Evolutionary conservation across 768 basidiomycete species (phyloP), one percentile per base, ranked within the genome.

Genomic region (Pisolithus albus): DNA sequence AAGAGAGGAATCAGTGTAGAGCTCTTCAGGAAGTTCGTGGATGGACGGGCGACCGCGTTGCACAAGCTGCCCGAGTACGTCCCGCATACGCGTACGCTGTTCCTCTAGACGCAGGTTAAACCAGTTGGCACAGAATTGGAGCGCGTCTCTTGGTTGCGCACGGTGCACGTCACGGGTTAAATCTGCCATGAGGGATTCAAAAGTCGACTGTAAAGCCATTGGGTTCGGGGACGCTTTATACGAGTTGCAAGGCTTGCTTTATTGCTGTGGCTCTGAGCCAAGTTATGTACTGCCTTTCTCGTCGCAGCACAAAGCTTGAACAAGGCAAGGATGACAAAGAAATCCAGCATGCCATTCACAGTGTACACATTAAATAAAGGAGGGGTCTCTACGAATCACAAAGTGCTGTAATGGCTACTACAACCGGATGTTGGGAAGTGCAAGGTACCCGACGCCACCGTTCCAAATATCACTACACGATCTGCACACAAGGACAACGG

Each of bases 111-210:
- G 81, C 55, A 79, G 77, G 65, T 93, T 88, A 70, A 98, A 97
- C 93, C 93, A 98, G 61, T 84, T 92, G 44, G 94, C 84, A 61
- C 87, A 90, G 69, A 87, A 92, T 70, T 97, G 95, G 43, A 96
- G 83, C 4, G 86, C 82, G 64, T 98, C 95, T 60, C 81, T 83
- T 19, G 95, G 93, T 66, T 92, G 89, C 4, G 82, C 89, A 57
- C 88, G 85, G 40, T 88, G 77, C 40, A 81, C 81, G 67, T 95
- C 94, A 64, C 90, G 83, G 58, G 88, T 85, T 50, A 97, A 77
- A 65, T 97, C 92, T 51, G 74, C 77, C 56, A 96, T 75, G 56
- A 97, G 86, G 39, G 75, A 71, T 57, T 92, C 85, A 66, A 92
- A 94, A 21, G 89, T 87, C 44, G 90, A 86, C 77, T 30, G 32